These are phyloP conservation scores for Vachellia pachyceras DNA, from an alignment of 306 rosid species.

Conservation along the genomic window DNA sequence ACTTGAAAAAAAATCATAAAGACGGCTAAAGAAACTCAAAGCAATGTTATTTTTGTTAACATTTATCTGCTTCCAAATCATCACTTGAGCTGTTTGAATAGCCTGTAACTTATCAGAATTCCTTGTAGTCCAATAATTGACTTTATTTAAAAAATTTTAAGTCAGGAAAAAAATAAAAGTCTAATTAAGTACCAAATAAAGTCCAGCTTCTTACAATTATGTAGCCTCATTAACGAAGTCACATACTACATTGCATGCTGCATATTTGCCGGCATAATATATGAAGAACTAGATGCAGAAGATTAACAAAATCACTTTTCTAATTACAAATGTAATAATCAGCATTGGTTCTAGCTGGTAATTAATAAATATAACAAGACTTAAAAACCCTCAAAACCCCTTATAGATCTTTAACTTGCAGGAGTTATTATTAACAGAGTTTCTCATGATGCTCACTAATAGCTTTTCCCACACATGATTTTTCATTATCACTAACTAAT, in stretches of 20 bases:
- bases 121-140: neutral
- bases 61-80: neutral
- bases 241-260: neutral
- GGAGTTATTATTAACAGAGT: neutral
- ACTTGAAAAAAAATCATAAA: neutral
- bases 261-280: neutral
- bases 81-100: neutral
- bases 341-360: neutral
- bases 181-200: neutral
- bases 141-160: neutral
- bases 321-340: neutral
- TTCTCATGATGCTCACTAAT: neutral
- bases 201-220: neutral
- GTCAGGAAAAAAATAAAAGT: neutral
- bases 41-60: neutral
- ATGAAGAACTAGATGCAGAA: conserved; percentile 12
- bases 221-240: neutral
- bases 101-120: neutral
- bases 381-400: neutral
- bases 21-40: neutral
- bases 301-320: neutral
- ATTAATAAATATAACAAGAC: neutral
- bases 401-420: conserved; percentile 27
- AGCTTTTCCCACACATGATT: conserved; percentile 20
- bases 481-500: neutral